phyloP scores from a whole-genome alignment of 2,329 filamentous ascomycete species.

The Didymella keratinophila region DNA sequence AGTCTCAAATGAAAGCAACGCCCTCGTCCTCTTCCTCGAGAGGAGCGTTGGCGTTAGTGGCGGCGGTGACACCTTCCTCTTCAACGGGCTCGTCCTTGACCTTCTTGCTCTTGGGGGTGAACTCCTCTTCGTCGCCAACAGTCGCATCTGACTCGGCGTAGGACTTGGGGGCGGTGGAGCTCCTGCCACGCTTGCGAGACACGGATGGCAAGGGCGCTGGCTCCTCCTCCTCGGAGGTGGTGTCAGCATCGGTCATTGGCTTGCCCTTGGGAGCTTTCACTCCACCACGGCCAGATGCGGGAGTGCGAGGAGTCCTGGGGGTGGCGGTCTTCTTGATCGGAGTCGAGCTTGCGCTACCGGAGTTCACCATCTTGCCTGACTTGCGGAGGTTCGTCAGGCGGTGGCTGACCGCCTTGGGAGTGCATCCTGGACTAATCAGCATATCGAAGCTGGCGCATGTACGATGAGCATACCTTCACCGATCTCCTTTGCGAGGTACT shows the following conservation, averaged over 20 bases:
- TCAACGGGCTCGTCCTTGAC: slow-evolving; percentile 7
- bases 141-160: slow-evolving; percentile 9
- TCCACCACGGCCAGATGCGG: neutral
- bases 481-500: slow-evolving; percentile 3
- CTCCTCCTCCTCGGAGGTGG: neutral
- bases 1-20: slow-evolving; percentile 1
- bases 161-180: neutral
- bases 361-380: slow-evolving; percentile 3
- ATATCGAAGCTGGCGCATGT: neutral
- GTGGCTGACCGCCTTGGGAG: slow-evolving; percentile 36
- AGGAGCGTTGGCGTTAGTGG: neutral
- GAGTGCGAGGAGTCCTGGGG: neutral
- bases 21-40: slow-evolving; percentile 2
- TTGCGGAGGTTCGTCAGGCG: slow-evolving; percentile 33
- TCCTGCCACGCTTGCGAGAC: slow-evolving; percentile 1
- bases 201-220: neutral
- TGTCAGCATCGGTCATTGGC: neutral
- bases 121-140: neutral
- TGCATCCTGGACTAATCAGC: slow-evolving; percentile 29
- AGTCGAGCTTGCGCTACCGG: neutral
- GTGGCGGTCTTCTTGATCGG: neutral
- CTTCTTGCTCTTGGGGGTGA: slow-evolving; percentile 1
- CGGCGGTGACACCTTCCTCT: neutral
- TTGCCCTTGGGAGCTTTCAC: neutral
- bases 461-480: neutral